Evolutionary conservation across 768 basidiomycete species (phyloP), one percentile per base, ranked within the genome.

Genomic region (Tylopilus rubrobrunneus): DNA sequence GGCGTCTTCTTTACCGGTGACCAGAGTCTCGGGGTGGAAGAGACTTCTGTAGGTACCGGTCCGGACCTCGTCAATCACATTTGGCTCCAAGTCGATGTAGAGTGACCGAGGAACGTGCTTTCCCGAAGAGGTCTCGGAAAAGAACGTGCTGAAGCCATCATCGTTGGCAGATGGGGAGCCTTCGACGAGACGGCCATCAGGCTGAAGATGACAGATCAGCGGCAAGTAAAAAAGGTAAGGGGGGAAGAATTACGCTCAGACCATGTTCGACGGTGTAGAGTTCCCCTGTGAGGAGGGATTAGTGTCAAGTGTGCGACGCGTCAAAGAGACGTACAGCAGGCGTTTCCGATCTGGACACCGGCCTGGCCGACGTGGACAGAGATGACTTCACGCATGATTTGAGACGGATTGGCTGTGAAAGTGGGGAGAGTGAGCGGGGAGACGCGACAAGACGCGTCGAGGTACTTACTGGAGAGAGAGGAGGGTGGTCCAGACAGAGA

Each of bases 251-350:
- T 72, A 97, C 96, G 73, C 89, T 95, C 56, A 99, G 79, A 70
- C 95, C 95, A 74, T 98, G 97, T 75, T 99, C 97, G 65, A 97
- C 86, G 67, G 94, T 97, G 79, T 99, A 99, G 57, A 98, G 84
- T 76, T 98, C 96, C 96, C 92, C 91, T 93, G 71, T 28, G 67
- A 71, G 64, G 52, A 59, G 39, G 29, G 17, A 56, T 70, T 19
- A 71, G 57, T 29, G 25, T 9, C 5, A 36, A 45, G 31, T 45
- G 37, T 28, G 31, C 27, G 45, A 57, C 66, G 63, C 58, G 65
- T 56, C 52, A 11, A 45, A 12, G 31, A 48, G 47, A 88, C 91
- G 80, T 76, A 92, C 96, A 97, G 77, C 94, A 99, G 69, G 97
- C 96, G 74, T 98, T 98, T 69, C 96, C 95, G 67, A 93, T 90